Evolutionary conservation across 2,329 filamentous ascomycete species (phyloP).

Genomic region (Talaromyces sp.): DNA sequence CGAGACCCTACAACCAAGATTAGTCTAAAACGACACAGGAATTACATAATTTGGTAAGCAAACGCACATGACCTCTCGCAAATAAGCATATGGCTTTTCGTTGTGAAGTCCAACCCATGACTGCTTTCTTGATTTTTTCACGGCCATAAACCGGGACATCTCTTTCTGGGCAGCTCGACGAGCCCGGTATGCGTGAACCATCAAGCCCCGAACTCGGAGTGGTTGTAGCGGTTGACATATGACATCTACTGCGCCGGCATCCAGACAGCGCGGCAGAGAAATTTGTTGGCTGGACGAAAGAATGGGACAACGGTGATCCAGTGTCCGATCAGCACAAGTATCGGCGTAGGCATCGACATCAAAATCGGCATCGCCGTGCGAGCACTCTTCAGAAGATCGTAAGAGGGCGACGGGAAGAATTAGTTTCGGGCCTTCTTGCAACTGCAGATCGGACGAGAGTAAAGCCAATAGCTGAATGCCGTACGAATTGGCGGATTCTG

Average conservation of each 20-base stretch:
- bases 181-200: conserved; percentile 77
- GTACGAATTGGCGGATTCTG: conserved; percentile 42
- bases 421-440: conserved; percentile 44
- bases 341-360: background rate
- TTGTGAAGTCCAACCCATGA: conserved; percentile 89
- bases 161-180: conserved; percentile 71
- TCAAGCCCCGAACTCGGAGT: conserved; percentile 68
- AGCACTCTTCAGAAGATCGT: conserved; percentile 19
- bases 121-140: conserved; percentile 71
- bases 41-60: background rate
- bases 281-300: conserved; percentile 43
- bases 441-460: conserved; percentile 45
- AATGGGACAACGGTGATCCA: background rate
- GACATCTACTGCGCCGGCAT: conserved; percentile 82
- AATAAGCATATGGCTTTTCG: conserved; percentile 79
- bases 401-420: conserved; percentile 47
- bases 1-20: conserved; percentile 56
- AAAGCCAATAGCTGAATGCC: conserved; percentile 44
- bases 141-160: conserved; percentile 64
- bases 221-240: conserved; percentile 71
- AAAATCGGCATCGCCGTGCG: background rate
- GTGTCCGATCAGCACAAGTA: conserved; percentile 11
- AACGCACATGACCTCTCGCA: conserved; percentile 74
- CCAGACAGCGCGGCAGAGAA: conserved; percentile 66
- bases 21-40: conserved; percentile 1